A percentile compares a stretch with the other conserved stretches of the same genome.
phyloP scores from a whole-genome alignment of 2,329 filamentous ascomycete genomes.

The Aspergillus calidoustus region DNA sequence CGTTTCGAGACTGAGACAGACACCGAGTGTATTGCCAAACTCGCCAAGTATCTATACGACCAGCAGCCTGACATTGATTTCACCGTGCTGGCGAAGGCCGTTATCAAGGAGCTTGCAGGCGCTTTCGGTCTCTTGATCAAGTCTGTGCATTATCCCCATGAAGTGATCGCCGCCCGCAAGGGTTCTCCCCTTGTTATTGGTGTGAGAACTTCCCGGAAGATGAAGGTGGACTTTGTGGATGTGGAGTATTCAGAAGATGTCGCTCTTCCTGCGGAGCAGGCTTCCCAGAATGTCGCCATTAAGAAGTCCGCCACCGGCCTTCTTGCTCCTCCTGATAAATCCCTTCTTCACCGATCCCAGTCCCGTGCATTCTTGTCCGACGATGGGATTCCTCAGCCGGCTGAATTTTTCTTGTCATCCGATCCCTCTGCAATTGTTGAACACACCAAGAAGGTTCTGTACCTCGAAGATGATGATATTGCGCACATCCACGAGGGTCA shows the following conservation, averaged over 20 bases:
- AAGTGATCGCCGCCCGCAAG: constrained; percentile 97
- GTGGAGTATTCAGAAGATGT: constrained; percentile 94
- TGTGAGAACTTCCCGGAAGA: constrained; percentile 95
- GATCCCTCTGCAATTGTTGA: constrained; percentile 98
- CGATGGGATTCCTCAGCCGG: constrained; percentile 95
- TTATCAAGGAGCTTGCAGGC: constrained; percentile 97
- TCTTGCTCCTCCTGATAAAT: constrained; percentile 93
- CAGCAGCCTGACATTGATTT: constrained; percentile 93
- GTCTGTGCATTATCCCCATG: constrained; percentile 97
- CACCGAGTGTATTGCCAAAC: constrained; percentile 98
- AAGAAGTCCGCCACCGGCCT: constrained; percentile 82
- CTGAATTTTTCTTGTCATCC: constrained; percentile 98
- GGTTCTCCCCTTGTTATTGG: constrained; percentile 96
- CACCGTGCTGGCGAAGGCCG: constrained; percentile 93
- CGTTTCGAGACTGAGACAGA: constrained; percentile 99
- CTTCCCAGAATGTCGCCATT: constrained; percentile 93
- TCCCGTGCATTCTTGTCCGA: constrained; percentile 99
- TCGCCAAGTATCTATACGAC: constrained; percentile 97
- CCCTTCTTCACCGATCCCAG: constrained; percentile 95
- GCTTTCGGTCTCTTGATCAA: constrained; percentile 97
- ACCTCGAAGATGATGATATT: constrained; percentile 99
- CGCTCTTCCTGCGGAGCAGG: constrained; percentile 86
- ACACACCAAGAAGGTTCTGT: constrained; percentile 99
- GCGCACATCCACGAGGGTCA: constrained; percentile 99
- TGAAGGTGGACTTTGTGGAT: constrained; percentile 99